Conservation (phyloP, 2,329 filamentous ascomycete genomes). For the Emmonsiellopsis sp. region DNA sequence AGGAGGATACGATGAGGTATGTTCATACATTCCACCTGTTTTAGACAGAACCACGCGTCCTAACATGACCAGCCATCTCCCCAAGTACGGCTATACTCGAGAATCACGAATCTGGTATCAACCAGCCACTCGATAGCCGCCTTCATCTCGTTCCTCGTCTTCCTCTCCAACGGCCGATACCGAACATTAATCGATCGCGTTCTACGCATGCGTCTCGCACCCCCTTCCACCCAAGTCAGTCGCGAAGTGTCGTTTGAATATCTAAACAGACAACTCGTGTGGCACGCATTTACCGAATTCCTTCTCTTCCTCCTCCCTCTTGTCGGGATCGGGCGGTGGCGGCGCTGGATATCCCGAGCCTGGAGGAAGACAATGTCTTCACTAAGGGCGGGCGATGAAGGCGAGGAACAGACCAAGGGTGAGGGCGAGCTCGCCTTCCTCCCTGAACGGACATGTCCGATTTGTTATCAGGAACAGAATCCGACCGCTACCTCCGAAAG, state of each 20-base stretch:
- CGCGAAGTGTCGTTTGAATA: conserved; percentile 96
- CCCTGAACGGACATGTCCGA: conserved; percentile 88
- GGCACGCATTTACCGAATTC: conserved; percentile 99
- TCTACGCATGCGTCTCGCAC: conserved; percentile 73
- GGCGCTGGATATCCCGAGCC: conserved; percentile 75
- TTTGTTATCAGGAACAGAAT: conserved; percentile 94
- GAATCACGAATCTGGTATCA: conserved; percentile 58
- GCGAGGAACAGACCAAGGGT: conserved; percentile 42
- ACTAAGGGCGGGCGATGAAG: conserved; percentile 42
- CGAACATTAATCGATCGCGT: conserved; percentile 81
- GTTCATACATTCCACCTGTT: neutral
- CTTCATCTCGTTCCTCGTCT: conserved; percentile 78
- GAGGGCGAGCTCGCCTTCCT: conserved; percentile 74
- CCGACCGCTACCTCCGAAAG: conserved; percentile 60
- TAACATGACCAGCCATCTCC: conserved; percentile 31
- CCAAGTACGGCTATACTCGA: conserved; percentile 51
- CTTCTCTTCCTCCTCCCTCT: conserved; percentile 93
- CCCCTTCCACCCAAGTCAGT: conserved; percentile 74
- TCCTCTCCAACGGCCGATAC: conserved; percentile 84
- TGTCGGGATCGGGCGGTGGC: conserved; percentile 90
- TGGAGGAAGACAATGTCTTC: conserved; percentile 72
- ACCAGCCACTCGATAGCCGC: conserved; percentile 73
- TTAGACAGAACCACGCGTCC: conserved; percentile 10
- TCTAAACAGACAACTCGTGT: conserved; percentile 91
- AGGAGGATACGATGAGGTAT: conserved; percentile 58